Evolutionary conservation across 2,329 filamentous ascomycete species (phyloP).

Genomic region (Hypoxylon sp.): DNA sequence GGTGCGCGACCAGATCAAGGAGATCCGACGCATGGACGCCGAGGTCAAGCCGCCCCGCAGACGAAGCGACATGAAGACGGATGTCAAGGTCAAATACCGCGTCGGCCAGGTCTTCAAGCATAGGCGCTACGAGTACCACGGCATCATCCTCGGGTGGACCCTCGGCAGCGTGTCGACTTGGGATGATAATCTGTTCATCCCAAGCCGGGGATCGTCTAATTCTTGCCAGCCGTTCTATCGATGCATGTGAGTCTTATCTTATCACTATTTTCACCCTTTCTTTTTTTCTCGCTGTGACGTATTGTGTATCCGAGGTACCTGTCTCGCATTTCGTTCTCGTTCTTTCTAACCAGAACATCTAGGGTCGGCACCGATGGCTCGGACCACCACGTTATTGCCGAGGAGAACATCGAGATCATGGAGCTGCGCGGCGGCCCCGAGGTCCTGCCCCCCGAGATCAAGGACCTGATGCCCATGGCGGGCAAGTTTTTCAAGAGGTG

Average conservation of each 20-base stretch:
- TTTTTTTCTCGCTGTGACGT: slow-evolving; percentile 1
- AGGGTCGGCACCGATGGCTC: slow-evolving; percentile 69
- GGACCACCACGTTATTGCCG: slow-evolving; percentile 79
- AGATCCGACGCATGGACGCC: slow-evolving; percentile 63
- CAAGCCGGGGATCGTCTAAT: slow-evolving; percentile 49
- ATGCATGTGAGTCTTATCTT: slow-evolving; percentile 77
- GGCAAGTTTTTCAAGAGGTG: slow-evolving; percentile 93
- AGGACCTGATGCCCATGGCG: slow-evolving; percentile 76
- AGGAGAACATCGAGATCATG: slow-evolving; percentile 84
- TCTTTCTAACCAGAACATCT: background rate
- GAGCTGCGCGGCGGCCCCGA: slow-evolving; percentile 47
- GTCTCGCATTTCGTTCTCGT: background rate
- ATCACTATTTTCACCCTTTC: slow-evolving; percentile 45
- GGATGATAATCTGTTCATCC: slow-evolving; percentile 60
- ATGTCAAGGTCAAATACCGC: slow-evolving; percentile 69
- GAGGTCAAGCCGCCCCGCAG: slow-evolving; percentile 55
- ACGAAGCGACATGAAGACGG: slow-evolving; percentile 53
- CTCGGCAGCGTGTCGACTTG: slow-evolving; percentile 72
- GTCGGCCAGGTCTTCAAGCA: slow-evolving; percentile 91
- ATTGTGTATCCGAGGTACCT: too few relatives aligned
- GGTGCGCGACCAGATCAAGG: slow-evolving; percentile 57
- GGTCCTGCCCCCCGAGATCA: slow-evolving; percentile 52
- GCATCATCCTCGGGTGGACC: slow-evolving; percentile 92
- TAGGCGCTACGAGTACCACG: slow-evolving; percentile 82
- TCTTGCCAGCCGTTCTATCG: slow-evolving; percentile 84